Percentiles rank a stretch among this genome's conserved stretches.
phyloP scores from a whole-genome alignment of 257 asterid genomes.

The Jacaranda mimosifolia region DNA sequence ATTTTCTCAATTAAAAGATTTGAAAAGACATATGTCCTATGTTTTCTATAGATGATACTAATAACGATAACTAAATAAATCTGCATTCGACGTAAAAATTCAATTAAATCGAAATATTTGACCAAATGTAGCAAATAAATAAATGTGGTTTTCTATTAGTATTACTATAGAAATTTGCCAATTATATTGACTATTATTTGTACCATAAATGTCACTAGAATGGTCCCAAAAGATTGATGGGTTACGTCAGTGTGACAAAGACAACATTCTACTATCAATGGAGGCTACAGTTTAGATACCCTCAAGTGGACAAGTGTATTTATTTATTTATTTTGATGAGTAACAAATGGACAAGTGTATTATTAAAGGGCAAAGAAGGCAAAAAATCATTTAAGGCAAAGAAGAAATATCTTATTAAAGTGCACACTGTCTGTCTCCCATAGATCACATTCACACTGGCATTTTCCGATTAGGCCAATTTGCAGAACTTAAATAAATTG shows the following conservation, averaged over 20 bases:
- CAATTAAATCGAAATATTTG: too few relatives aligned
- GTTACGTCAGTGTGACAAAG: neutral
- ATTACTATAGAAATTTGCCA: too few relatives aligned
- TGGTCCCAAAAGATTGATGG: slow-evolving; percentile 9
- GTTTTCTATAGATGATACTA: too few relatives aligned
- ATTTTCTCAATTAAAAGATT: too few relatives aligned
- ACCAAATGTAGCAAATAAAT: too few relatives aligned
- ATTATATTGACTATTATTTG: too few relatives aligned
- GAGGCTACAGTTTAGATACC: slow-evolving; percentile 13
- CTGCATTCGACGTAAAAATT: too few relatives aligned
- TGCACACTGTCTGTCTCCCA: neutral
- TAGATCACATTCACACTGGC: slow-evolving; percentile 15
- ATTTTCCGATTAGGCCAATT: slow-evolving; percentile 24
- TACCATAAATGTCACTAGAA: neutral
- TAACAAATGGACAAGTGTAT: slow-evolving; percentile 33
- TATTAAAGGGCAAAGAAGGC: neutral
- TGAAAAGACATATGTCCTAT: too few relatives aligned
- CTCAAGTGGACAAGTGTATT: slow-evolving; percentile 29
- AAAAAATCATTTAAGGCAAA: neutral
- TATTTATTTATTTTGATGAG: too few relatives aligned
- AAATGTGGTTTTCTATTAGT: too few relatives aligned
- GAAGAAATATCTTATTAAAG: slow-evolving; percentile 10
- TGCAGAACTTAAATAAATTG: slow-evolving; percentile 1
- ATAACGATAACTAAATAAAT: too few relatives aligned
- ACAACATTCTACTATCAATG: neutral